phyloP scores from a whole-genome alignment of 345 rosid species.

The Euphorbia lathyris region DNA sequence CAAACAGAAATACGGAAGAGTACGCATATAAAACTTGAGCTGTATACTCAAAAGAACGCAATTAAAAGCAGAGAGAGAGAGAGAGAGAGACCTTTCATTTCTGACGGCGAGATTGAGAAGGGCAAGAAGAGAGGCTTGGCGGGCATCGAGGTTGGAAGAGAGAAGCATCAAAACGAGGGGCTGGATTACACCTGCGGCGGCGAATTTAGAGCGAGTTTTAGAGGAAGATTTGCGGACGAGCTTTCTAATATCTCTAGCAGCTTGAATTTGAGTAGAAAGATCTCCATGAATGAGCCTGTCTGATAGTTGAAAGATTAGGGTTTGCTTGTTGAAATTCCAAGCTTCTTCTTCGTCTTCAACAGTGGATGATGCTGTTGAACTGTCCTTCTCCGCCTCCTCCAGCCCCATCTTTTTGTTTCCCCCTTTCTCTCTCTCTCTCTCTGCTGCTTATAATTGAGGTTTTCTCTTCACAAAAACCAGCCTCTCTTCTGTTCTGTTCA shows the following conservation, averaged over 20 bases:
- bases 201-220: conserved; percentile 61
- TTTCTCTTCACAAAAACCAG: too few relatives aligned
- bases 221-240: conserved; percentile 50
- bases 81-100: conserved; percentile 45
- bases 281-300: conserved; percentile 53
- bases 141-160: conserved; percentile 54
- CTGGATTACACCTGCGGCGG: conserved; percentile 65
- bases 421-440: conserved; percentile 30
- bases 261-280: conserved; percentile 56
- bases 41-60: background rate
- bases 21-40: background rate
- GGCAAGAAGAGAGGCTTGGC: conserved; percentile 69
- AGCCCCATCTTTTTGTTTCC: background rate
- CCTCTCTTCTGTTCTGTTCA: too few relatives aligned
- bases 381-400: conserved; percentile 19
- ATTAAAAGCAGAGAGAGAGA: background rate
- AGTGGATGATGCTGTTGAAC: background rate
- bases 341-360: conserved; percentile 36
- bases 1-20: background rate
- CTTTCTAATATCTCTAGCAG: conserved; percentile 60
- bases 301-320: conserved; percentile 43
- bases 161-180: conserved; percentile 65
- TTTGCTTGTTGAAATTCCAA: conserved; percentile 46
- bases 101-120: conserved; percentile 78
- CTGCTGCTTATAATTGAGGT: conserved; percentile 16